Evolutionary conservation across 306 rosid species (phyloP).

Genomic region (Acacia crassicarpa): DNA sequence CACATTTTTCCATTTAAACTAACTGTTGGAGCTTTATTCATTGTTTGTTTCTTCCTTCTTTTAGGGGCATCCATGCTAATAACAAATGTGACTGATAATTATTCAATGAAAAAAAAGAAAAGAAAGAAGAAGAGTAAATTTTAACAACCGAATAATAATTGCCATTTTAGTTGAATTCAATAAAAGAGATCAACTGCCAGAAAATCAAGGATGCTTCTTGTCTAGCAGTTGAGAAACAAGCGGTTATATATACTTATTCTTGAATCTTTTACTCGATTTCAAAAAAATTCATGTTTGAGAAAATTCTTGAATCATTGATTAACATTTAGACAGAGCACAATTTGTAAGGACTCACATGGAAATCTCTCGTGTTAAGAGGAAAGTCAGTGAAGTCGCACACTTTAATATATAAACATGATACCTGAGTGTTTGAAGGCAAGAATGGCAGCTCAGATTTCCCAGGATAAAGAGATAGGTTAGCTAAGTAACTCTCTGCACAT

Average conservation of each 20-base stretch:
- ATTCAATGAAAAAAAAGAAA: neutral
- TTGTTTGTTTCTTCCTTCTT: neutral
- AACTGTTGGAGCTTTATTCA: neutral
- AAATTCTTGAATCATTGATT: constrained; percentile 4
- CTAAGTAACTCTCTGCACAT: constrained; percentile 82
- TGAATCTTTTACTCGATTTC: neutral
- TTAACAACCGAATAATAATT: neutral
- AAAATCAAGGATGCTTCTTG: neutral
- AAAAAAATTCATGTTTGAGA: constrained; percentile 6
- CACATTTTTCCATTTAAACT: neutral
- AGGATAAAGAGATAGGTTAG: constrained; percentile 88
- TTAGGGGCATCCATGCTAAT: neutral
- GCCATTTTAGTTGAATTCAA: neutral
- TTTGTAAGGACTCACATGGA: constrained; percentile 17
- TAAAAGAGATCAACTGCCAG: neutral
- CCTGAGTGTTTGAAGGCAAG: constrained; percentile 93
- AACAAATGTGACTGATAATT: neutral
- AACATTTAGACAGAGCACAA: constrained; percentile 6
- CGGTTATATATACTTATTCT: neutral
- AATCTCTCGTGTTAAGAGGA: neutral
- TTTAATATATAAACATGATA: constrained; percentile 31
- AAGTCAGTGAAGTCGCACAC: neutral
- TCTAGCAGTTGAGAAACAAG: neutral
- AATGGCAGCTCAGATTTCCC: constrained; percentile 93
- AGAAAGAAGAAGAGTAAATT: neutral